A percentile compares a stretch with the other conserved stretches of the same genome.
phyloP scores from a whole-genome alignment of 139 green algal genomes.

The Chlamydomonas applanata region DNA sequence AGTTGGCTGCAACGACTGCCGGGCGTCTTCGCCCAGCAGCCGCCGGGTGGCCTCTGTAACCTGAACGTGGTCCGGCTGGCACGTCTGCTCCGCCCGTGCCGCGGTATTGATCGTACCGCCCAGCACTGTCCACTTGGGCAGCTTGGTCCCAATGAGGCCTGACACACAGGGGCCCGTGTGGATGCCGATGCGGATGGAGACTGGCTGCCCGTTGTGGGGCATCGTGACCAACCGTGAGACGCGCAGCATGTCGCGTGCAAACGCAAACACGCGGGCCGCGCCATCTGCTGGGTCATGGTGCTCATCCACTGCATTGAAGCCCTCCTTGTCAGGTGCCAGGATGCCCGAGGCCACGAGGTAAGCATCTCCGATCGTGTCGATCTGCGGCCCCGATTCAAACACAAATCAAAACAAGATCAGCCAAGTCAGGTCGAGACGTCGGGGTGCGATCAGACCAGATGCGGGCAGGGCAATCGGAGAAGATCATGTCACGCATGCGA shows the following conservation, averaged over 20 bases:
- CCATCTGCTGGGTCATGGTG: neutral
- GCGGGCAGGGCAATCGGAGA: no score
- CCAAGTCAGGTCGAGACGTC: no score
- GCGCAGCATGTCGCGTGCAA: neutral
- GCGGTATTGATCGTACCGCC: constrained; percentile 10
- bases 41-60: neutral
- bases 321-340: neutral
- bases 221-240: neutral
- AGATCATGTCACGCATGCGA: no score
- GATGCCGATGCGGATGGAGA: constrained; percentile 28
- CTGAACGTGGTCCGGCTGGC: constrained; percentile 1
- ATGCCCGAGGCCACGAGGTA: neutral
- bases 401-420: no score
- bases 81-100: neutral
- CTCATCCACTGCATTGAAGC: constrained; percentile 1
- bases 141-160: constrained; percentile 20
- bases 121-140: constrained; percentile 24
- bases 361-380: constrained; percentile 1
- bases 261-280: constrained; percentile 1
- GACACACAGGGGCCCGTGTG: constrained; percentile 23
- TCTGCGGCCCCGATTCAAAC: neutral
- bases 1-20: neutral
- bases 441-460: no score
- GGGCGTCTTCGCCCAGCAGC: neutral
- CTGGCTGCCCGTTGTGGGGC: neutral